These are phyloP conservation scores for Apiosordaria backusii DNA, from an alignment of 495 filamentous ascomycete genomes.

Conservation along the genomic window DNA sequence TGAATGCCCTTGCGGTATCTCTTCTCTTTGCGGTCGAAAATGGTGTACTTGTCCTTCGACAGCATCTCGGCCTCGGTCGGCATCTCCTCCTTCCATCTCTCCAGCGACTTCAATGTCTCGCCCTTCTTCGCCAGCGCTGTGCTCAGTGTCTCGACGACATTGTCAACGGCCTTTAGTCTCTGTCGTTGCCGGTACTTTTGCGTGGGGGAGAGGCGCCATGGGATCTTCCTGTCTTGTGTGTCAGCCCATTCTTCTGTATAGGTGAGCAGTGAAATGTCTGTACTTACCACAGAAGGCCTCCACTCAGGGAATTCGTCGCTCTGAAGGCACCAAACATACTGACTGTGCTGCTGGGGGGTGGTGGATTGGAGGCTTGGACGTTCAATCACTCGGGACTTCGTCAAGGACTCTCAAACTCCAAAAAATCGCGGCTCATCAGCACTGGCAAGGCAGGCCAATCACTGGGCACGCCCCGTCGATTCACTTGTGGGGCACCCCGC, in stretches of 20 bases:
- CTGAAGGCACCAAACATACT: slow-evolving; percentile 79
- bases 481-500: slow-evolving; percentile 16
- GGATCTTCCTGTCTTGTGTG: slow-evolving; percentile 74
- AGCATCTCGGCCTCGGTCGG: slow-evolving; percentile 94
- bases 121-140: slow-evolving; percentile 69
- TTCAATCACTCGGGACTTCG: background rate
- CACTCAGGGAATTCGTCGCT: slow-evolving; percentile 67
- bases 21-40: slow-evolving; percentile 96
- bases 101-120: slow-evolving; percentile 64
- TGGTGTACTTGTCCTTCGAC: slow-evolving; percentile 93
- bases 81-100: slow-evolving; percentile 93
- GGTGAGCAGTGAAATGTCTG: background rate
- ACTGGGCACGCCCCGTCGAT: background rate
- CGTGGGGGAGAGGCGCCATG: slow-evolving; percentile 86
- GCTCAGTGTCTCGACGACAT: slow-evolving; percentile 71
- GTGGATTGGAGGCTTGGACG: slow-evolving; percentile 9
- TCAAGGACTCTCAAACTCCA: slow-evolving; percentile 3
- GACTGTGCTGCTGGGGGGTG: slow-evolving; percentile 4
- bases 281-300: slow-evolving; percentile 79
- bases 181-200: slow-evolving; percentile 89
- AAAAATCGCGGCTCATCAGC: slow-evolving; percentile 26
- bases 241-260: slow-evolving; percentile 6
- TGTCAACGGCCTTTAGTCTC: slow-evolving; percentile 81
- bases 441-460: slow-evolving; percentile 15
- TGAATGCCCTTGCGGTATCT: slow-evolving; percentile 93